A percentile compares a stretch with the other conserved stretches of the same genome.
phyloP scores from a whole-genome alignment of 441 rosid genomes.

The Gossypium trilobum region DNA sequence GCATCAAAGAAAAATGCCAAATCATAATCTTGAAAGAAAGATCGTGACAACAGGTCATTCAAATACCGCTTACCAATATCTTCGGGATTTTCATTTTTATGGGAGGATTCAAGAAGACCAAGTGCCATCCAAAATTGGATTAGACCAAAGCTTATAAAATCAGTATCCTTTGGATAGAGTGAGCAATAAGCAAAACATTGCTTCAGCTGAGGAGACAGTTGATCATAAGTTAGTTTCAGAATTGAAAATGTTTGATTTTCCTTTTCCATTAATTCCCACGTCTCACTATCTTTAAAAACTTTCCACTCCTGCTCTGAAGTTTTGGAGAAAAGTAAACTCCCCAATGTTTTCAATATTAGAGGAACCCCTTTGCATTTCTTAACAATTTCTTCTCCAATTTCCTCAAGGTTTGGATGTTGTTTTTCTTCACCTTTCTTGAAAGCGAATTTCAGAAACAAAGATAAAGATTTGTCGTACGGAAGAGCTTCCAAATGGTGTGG shows the following conservation, averaged over 20 bases:
- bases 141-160: background rate
- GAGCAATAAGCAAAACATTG: background rate
- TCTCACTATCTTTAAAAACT: background rate
- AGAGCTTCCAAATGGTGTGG: background rate
- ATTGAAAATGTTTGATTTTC: conserved; percentile 2
- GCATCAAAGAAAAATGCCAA: no score
- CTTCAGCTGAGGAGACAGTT: background rate
- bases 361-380: conserved; percentile 28
- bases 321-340: background rate
- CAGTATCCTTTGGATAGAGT: background rate
- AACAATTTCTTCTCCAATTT: conserved; percentile 17
- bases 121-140: background rate
- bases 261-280: background rate
- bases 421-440: background rate
- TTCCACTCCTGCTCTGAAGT: background rate
- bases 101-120: background rate
- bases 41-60: background rate
- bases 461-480: background rate
- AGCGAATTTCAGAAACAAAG: background rate
- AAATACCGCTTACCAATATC: background rate
- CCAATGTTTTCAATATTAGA: conserved; percentile 1
- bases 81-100: background rate
- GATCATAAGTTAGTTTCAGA: background rate
- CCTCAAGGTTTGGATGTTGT: background rate
- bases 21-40: background rate